Base-by-base conservation (phyloP, 2,329 filamentous ascomycete species). In the Keithomyces neogunnii region DNA sequence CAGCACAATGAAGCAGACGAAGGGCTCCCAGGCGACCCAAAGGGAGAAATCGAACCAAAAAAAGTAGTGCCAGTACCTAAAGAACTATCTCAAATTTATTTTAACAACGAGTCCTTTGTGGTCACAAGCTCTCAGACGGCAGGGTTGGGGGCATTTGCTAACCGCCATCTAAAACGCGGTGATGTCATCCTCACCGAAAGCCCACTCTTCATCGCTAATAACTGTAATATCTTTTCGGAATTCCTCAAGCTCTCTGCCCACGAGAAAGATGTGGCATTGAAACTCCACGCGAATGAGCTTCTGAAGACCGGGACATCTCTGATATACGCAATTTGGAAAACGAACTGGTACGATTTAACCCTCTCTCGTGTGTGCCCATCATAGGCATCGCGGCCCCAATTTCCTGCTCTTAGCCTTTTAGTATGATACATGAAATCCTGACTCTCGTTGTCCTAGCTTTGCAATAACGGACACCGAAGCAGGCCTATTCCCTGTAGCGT, bases 401-500 rank as follows among this genome's bases (percentile, higher is more conserved):
- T 19, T 19, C 19, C 19, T 19, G 19, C 19, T 19, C 19, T 19
- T 19, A 7, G 33, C 33, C 33, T 35, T 35, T 11, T 35, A 19
- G 19, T 19, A 19, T 19, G 19, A 19, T 35, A 7, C 11, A 35
- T 35, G 33, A 35, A 35, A 35, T 35, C 33, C 11, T 11, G 33
- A 47, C 47, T 19, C 49, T 19, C 46, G 29, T 43, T 5, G 9
- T 4, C 32, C 11, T 40, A 48, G 49, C 51, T 52, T 55, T 10
- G 33, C 45, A 67, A 68, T 48, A 66, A 69, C 42, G 57, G 50
- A 52, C 1, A 55, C 57, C 3, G 57, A 62, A 5, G 71, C 68
- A 0, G 70, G 68, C 1, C 54, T 81, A 2, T 81, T 80, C 51
- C 67, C 74, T 1, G 65, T 77, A 5, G 76, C 73, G 0, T 74